A percentile compares a stretch with the other conserved stretches of the same genome.
Evolutionary conservation across 202 grass and related monocot genomes (phyloP).

Genomic region (Zoysia matrella): DNA sequence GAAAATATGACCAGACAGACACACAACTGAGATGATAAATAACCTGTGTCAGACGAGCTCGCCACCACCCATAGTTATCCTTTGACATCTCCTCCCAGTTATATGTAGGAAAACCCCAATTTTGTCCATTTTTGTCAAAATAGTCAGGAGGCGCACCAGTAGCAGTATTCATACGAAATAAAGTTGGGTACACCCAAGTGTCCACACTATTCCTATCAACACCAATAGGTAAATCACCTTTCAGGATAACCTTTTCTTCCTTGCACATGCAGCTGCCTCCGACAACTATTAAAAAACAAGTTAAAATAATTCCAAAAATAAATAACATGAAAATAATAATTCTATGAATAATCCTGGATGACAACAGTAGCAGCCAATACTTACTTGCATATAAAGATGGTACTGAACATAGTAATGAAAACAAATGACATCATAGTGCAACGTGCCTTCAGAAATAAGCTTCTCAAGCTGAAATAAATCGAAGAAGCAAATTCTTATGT

Average conservation of each 20-base stretch:
- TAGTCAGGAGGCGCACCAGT: slow-evolving; percentile 98
- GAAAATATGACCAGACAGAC: slow-evolving; percentile 27
- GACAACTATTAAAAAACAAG: slow-evolving; percentile 65
- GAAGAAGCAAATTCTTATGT: slow-evolving; percentile 32
- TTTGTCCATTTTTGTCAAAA: slow-evolving; percentile 99
- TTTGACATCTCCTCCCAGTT: slow-evolving; percentile 99
- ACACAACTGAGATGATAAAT: slow-evolving; percentile 27
- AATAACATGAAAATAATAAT: slow-evolving; percentile 27
- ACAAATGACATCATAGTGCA: slow-evolving; percentile 83
- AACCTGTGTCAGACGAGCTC: slow-evolving; percentile 92
- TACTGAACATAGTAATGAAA: slow-evolving; percentile 99
- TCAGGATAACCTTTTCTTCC: slow-evolving; percentile 91
- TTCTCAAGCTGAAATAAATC: slow-evolving; percentile 83
- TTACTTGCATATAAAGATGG: slow-evolving; percentile 98
- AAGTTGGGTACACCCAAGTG: slow-evolving; percentile 96
- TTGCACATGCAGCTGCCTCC: slow-evolving; percentile 87
- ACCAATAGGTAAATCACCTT: slow-evolving; percentile 99
- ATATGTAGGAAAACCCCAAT: slow-evolving; percentile 99
- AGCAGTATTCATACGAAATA: slow-evolving; percentile 98
- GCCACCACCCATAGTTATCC: slow-evolving; percentile 99
- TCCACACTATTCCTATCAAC: slow-evolving; percentile 99
- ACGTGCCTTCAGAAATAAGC: slow-evolving; percentile 69
- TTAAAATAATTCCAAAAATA: slow-evolving; percentile 24
- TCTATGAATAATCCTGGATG: slow-evolving; percentile 14
- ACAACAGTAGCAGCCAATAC: slow-evolving; percentile 41